A percentile compares a stretch with the other conserved stretches of the same genome.
These are phyloP conservation scores for Haberlea rhodopensis DNA, from an alignment of 257 asterid species.

Conservation along the genomic window DNA sequence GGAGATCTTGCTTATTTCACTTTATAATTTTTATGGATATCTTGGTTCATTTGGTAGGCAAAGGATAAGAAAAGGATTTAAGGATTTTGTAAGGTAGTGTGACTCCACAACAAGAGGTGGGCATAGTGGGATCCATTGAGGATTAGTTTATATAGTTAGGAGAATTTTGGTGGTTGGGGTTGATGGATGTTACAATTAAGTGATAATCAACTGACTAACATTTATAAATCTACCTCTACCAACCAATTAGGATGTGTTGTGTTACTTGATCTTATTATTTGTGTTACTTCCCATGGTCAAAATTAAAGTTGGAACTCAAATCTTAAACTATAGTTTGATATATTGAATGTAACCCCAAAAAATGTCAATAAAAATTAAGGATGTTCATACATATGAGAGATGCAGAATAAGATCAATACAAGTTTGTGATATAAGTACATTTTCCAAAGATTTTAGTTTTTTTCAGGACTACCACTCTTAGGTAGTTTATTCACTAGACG, in stretches of 20 bases:
- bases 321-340: too few species aligned
- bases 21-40: conserved; percentile 17
- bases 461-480: too few species aligned
- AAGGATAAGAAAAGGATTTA: conserved; percentile 32
- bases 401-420: too few species aligned
- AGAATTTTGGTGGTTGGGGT: conserved; percentile 35
- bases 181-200: conserved; percentile 33
- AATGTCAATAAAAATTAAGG: too few species aligned
- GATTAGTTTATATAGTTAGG: conserved; percentile 44
- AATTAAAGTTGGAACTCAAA: not conserved
- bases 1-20: not conserved
- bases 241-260: conserved; percentile 18
- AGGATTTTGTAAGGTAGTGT: conserved; percentile 40
- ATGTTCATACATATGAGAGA: too few species aligned
- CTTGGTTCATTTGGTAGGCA: conserved; percentile 43
- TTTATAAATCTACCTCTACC: conserved; percentile 16
- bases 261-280: not conserved
- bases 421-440: too few species aligned
- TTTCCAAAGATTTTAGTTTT: too few species aligned
- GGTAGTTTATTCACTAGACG: too few species aligned
- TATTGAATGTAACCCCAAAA: too few species aligned
- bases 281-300: too few species aligned
- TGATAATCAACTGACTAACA: too few species aligned
- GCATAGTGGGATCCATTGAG: conserved; percentile 49
- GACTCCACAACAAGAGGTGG: conserved; percentile 63